Base-by-base conservation (phyloP, 2,329 filamentous ascomycete species). In the Colletotrichum sp. region DNA sequence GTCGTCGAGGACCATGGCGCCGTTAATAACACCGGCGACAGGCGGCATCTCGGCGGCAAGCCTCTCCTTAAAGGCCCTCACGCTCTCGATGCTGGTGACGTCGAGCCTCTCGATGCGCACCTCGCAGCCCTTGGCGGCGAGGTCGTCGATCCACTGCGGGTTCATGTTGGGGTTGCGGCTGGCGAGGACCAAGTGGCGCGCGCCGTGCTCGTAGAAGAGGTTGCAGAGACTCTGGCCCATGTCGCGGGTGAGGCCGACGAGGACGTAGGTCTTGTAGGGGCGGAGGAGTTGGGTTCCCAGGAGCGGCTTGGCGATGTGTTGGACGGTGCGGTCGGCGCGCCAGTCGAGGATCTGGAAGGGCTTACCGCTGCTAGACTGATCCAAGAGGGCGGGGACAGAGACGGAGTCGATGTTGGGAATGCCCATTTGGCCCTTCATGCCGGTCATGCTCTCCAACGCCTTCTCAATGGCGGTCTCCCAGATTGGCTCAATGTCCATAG, bases 11-110 rank as follows among this genome's bases (percentile, higher is more conserved):
- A 86, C 81, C 81, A 85, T 83, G 6, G 85, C 84, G 5, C 83
- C 84, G 52, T 86, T 83, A 5, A 81, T 82, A 1, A 89, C 85
- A 18, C 88, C 88, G 0, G 78, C 83, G 32, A 89, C 83, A 0
- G 82, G 81, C 0, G 84, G 84, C 73, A 82, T 78, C 1, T 77
- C 79, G 10, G 28, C 39, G 0, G 69, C 67, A 7, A 86, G 80
- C 0, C 70, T 32, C 6, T 72, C 60, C 24, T 79, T 64, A 28
- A 79, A 73, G 6, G 66, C 62, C 22, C 71, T 36, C n/a, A 76
- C 75, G 67, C 67, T 71, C 63, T 76, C 75, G 34, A 71, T 24
- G 63, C 79, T 77, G 26, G 78, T 81, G 22, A 80, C 78, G 34
- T 79, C 82, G 59, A 80, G 77, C 44, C 66, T 72, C 52, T 78